Evolutionary conservation across 345 rosid genomes (phyloP).

Genomic region (Murraya koenigii): DNA sequence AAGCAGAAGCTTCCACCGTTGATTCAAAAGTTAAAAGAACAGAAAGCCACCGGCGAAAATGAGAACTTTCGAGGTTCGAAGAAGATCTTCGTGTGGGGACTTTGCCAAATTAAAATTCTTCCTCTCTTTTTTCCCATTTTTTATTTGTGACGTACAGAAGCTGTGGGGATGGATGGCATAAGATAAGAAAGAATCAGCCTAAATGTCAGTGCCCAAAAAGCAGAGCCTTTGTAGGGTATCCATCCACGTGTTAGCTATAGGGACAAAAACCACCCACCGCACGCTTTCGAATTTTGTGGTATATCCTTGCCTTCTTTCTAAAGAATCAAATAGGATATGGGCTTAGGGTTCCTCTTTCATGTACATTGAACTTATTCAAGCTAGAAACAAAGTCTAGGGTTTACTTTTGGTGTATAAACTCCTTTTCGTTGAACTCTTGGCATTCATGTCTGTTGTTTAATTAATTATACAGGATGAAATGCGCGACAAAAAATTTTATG

Average conservation of each 20-base stretch:
- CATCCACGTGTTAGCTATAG: not conserved
- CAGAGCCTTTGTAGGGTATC: not conserved
- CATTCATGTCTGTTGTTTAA: too few species aligned
- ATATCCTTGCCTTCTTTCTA: conserved; percentile 1
- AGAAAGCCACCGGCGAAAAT: not conserved
- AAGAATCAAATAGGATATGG: not conserved
- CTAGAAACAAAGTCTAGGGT: not conserved
- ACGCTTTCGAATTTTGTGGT: not conserved
- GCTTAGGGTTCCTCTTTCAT: not conserved
- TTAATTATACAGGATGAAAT: too few species aligned
- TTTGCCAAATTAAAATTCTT: not conserved
- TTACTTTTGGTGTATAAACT: not conserved
- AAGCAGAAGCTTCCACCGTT: not conserved
- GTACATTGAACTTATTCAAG: not conserved
- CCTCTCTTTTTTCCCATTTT: not conserved
- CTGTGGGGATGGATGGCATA: not conserved
- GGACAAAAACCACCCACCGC: not conserved
- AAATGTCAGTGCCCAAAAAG: conserved; percentile 23
- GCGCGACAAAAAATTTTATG: too few species aligned
- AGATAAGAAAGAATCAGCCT: conserved; percentile 29
- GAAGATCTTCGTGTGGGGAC: conserved; percentile 26
- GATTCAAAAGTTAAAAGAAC: not conserved
- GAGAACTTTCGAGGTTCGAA: conserved; percentile 10
- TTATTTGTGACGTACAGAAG: not conserved
- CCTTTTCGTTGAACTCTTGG: not conserved